Percentiles rank a stretch among this genome's conserved stretches.
phyloP scores from a whole-genome alignment of 2,329 filamentous ascomycete species.

The Dissoconium aciculare region DNA sequence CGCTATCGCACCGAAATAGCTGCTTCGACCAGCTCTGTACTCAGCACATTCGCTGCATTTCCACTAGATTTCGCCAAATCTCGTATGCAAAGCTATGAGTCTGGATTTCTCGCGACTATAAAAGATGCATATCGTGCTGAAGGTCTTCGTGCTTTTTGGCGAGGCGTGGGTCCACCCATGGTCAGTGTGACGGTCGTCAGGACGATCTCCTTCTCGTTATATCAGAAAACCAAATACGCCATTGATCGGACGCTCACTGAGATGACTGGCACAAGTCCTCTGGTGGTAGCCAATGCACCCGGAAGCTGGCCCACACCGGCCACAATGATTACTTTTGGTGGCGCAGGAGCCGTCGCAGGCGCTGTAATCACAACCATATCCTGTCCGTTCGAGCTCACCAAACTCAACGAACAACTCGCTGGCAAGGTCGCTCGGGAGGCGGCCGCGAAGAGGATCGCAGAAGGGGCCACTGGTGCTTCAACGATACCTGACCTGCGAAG shows the following conservation, averaged over 20 bases:
- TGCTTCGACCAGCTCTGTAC: conserved; percentile 59
- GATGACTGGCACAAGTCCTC: conserved; percentile 52
- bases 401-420: conserved; percentile 73
- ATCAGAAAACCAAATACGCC: conserved; percentile 59
- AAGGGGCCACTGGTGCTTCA: not conserved
- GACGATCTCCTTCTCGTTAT: conserved; percentile 66
- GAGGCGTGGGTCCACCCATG: conserved; percentile 59
- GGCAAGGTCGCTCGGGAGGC: conserved; percentile 48
- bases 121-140: conserved; percentile 51
- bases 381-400: conserved; percentile 82
- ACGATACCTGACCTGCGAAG: conserved; percentile 12
- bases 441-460: conserved; percentile 1
- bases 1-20: conserved; percentile 68
- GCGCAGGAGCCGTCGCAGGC: conserved; percentile 64
- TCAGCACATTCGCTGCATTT: conserved; percentile 69
- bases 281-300: conserved; percentile 54
- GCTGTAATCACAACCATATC: conserved; percentile 67
- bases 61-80: conserved; percentile 82
- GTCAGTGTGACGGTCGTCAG: conserved; percentile 62
- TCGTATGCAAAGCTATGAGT: conserved; percentile 64
- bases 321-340: conserved; percentile 61
- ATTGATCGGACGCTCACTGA: conserved; percentile 56
- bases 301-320: conserved; percentile 58
- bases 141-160: conserved; percentile 36
- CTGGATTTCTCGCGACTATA: conserved; percentile 47